Evolutionary conservation across 805 yeast species (phyloP).

Genomic region (Dipodascus geniculatus): DNA sequence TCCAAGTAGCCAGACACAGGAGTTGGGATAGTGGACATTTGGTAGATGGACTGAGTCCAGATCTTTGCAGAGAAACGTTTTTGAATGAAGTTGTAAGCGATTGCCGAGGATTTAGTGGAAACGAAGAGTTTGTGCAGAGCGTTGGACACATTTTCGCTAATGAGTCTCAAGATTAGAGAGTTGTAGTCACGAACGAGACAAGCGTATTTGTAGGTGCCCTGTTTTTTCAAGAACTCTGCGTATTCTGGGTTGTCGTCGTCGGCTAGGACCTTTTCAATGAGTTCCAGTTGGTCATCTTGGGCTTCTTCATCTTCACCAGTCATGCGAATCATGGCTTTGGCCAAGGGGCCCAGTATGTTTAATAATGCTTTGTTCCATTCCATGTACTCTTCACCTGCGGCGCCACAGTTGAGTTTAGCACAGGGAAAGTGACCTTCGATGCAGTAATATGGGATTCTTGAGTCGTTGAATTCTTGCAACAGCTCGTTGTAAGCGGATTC

Average conservation of each 20-base stretch:
- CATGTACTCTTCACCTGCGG: constrained; percentile 1
- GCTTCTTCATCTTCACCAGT: constrained; percentile 1
- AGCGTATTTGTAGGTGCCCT: neutral
- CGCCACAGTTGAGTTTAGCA: neutral
- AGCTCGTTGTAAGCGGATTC: neutral
- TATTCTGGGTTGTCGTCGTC: neutral
- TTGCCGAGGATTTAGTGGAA: neutral
- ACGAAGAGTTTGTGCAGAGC: neutral
- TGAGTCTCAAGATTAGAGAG: neutral
- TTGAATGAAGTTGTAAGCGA: neutral
- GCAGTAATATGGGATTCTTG: neutral
- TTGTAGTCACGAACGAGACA: neutral
- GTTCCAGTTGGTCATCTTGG: neutral
- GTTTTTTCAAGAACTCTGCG: neutral
- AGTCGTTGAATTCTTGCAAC: neutral
- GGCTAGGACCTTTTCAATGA: neutral
- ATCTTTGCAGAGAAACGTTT: neutral
- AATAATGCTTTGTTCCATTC: neutral
- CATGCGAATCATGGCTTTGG: neutral
- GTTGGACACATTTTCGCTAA: neutral
- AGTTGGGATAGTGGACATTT: neutral
- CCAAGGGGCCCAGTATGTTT: neutral
- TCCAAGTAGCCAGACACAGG: neutral
- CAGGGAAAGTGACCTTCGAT: neutral
- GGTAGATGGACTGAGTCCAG: neutral